These are phyloP conservation scores for Aspergillus versicolor DNA, from an alignment of 2,329 filamentous ascomycete species.

Conservation along the genomic window DNA sequence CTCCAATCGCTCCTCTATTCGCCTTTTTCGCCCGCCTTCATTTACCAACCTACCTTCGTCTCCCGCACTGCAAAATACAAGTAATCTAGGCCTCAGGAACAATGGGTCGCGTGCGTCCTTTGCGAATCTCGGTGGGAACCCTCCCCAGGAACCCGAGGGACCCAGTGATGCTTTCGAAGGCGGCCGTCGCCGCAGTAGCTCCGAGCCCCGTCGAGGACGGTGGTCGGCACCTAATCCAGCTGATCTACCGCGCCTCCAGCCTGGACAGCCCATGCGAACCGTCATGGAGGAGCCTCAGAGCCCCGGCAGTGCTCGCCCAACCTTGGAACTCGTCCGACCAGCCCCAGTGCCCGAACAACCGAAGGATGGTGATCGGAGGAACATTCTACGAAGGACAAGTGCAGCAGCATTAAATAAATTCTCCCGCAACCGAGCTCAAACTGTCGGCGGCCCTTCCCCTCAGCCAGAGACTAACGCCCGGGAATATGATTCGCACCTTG, in stretches of 20 bases:
- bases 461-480: conserved; percentile 16
- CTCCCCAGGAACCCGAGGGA: conserved; percentile 17
- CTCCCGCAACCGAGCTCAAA: conserved; percentile 34
- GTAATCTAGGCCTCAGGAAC: conserved; percentile 5
- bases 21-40: conserved; percentile 24
- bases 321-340: conserved; percentile 14
- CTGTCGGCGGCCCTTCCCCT: conserved; percentile 25
- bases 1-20: conserved; percentile 35
- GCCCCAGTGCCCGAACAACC: conserved; percentile 18
- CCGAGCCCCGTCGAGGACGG: conserved; percentile 38
- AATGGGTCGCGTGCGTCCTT: conserved; percentile 8
- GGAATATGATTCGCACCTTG: conserved; percentile 63
- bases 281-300: conserved; percentile 34
- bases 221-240: conserved; percentile 29
- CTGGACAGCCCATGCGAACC: conserved; percentile 29
- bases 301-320: conserved; percentile 13
- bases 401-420: conserved; percentile 31
- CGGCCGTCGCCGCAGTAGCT: conserved; percentile 41
- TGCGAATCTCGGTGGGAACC: neutral
- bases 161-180: conserved; percentile 26
- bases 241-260: conserved; percentile 21
- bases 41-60: conserved; percentile 7
- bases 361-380: conserved; percentile 15
- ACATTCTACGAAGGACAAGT: conserved; percentile 34
- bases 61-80: conserved; percentile 2